phyloP scores from a whole-genome alignment of 176 grass and related monocot species.

The Musa acuminata region DNA sequence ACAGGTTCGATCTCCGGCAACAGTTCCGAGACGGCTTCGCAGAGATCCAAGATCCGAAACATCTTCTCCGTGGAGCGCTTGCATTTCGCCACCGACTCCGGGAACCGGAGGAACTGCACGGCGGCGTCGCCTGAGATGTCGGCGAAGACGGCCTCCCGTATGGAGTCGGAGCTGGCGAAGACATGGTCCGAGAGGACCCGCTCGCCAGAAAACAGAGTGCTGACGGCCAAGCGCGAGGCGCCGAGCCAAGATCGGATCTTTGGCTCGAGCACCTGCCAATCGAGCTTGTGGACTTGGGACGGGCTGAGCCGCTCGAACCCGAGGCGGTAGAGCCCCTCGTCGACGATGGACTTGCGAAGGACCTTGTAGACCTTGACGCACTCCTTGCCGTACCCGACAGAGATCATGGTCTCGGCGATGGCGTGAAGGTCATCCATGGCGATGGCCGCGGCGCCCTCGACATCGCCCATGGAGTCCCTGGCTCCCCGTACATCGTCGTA shows the following conservation, averaged over 20 bases:
- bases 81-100: conserved; percentile 24
- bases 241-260: conserved; percentile 38
- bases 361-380: conserved; percentile 45
- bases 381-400: conserved; percentile 66
- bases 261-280: conserved; percentile 36
- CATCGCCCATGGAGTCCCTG: not conserved
- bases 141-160: conserved; percentile 34
- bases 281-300: conserved; percentile 26
- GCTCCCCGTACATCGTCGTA: not conserved
- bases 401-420: conserved; percentile 37
- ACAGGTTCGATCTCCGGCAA: conserved; percentile 30
- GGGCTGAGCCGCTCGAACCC: conserved; percentile 24
- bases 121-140: conserved; percentile 34
- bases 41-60: conserved; percentile 58
- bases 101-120: conserved; percentile 24
- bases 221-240: conserved; percentile 21
- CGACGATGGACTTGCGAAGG: conserved; percentile 31
- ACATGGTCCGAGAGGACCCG: conserved; percentile 34
- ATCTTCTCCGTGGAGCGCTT: conserved; percentile 37
- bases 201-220: conserved; percentile 31
- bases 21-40: conserved; percentile 24
- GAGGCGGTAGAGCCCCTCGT: conserved; percentile 25
- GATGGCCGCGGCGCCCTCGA: not conserved
- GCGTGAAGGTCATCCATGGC: conserved; percentile 1
- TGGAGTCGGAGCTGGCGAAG: conserved; percentile 13